phyloP scores from a whole-genome alignment of 305 asterid species.

The Fraxinus nigra region DNA sequence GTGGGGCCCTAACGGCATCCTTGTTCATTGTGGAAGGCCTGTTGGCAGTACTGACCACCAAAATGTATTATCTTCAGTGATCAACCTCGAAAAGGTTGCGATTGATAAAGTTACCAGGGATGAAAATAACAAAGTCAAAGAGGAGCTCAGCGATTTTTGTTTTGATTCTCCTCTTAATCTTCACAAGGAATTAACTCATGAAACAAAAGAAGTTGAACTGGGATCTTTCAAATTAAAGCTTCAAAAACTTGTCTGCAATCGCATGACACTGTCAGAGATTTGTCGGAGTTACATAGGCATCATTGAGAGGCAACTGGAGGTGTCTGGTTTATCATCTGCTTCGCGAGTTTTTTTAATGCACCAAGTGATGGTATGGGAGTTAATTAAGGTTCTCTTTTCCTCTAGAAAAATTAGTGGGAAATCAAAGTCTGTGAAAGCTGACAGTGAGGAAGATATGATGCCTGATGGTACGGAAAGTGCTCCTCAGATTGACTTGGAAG shows the following conservation, averaged over 20 bases:
- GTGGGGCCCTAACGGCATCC: constrained; percentile 95
- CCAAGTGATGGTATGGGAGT: constrained; percentile 90
- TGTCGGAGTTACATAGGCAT: constrained; percentile 76
- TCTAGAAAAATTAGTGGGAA: constrained; percentile 47
- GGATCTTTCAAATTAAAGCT: constrained; percentile 62
- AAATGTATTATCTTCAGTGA: constrained; percentile 64
- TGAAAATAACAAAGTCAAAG: constrained; percentile 51
- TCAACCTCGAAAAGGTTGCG: constrained; percentile 81
- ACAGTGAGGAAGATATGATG: constrained; percentile 75
- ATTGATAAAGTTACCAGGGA: constrained; percentile 69
- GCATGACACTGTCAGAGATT: constrained; percentile 62
- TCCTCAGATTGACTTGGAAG: constrained; percentile 65
- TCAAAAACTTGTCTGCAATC: constrained; percentile 68
- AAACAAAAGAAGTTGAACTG: constrained; percentile 51
- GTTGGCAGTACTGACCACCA: constrained; percentile 52
- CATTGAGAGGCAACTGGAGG: constrained; percentile 80
- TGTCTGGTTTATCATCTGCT: constrained; percentile 52
- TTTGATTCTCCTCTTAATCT: constrained; percentile 72
- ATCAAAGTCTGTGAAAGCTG: constrained; percentile 46
- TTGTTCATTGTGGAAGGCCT: constrained; percentile 87
- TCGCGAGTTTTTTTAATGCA: constrained; percentile 76
- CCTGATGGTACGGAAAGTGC: constrained; percentile 51
- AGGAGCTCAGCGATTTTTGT: constrained; percentile 67
- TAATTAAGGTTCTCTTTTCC: constrained; percentile 85
- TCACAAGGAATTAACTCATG: constrained; percentile 72